Base-by-base conservation (phyloP, 2,329 filamentous ascomycete genomes). In the Dactylellina haptotyla region DNA sequence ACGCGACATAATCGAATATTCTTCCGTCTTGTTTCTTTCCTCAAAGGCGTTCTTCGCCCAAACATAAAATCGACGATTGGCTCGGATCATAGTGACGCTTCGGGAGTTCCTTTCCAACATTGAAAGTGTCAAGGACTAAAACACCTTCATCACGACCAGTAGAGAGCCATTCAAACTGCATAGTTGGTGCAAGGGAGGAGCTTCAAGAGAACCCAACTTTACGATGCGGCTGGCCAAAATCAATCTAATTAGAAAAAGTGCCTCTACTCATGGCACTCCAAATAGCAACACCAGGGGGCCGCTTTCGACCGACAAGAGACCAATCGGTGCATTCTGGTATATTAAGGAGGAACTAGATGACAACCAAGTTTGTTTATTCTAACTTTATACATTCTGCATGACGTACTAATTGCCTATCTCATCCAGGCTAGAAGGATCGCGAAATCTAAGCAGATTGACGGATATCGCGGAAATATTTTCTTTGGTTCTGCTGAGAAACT, bases 241-340 rank as follows among this genome's bases (percentile, higher is more conserved):
- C 34, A 72, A 72, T 32, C 46, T 72, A 18, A 45, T 72, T 12
- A 51, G 61, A 6, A 72, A 48, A 39, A 20, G 34, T 3, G n/a
- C 14, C 9, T 43, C 45, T n/a, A 28, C 34, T 12, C 2, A n/a
- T 10, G 32, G 30, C 4, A 48, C 51, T 6, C 37, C 39, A 3
- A 65, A 32, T 4, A 41, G 63, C 3, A 39, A 34, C 4, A 58
- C 59, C 23, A 34, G 34, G 10, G 20, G 30, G 16, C 23, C 18
- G n/a, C 53, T 56, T 45, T 62, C 62, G 12, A 50, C 32, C 9
- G 67, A 74, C 26, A 62, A 48, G 23, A 74, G 63, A 3, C 37
- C 64, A 10, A 50, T 74, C 12, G 70, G 70, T 18, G 53, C 64
- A 8, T 74, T 74, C 37, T 74, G 70, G 70, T 74, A 66, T 39